Conservation (phyloP, 176 grass and related monocot genomes). For the Triticum dicoccoides region DNA sequence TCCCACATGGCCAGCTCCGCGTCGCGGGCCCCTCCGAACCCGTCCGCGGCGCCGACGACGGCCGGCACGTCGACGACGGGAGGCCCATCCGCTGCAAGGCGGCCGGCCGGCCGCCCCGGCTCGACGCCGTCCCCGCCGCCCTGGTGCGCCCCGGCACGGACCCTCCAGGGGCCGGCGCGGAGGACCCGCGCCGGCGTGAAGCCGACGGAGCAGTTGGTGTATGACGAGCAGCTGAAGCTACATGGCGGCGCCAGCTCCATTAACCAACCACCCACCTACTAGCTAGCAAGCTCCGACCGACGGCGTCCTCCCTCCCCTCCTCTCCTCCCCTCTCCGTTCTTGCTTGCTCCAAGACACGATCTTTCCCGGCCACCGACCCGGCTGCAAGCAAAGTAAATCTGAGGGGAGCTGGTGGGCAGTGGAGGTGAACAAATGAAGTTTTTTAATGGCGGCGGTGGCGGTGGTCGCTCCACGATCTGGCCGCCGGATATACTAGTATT, state of each 20-base stretch:
- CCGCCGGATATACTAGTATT: background rate
- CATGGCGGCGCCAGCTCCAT: conserved; percentile 34
- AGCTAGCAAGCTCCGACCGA: background rate
- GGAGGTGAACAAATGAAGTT: background rate
- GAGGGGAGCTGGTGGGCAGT: background rate
- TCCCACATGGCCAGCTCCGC: conserved; percentile 83
- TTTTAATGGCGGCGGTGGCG: background rate
- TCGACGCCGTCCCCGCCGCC: conserved; percentile 18
- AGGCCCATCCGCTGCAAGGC: conserved; percentile 41
- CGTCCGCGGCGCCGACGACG: background rate
- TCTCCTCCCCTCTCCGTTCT: too few relatives aligned
- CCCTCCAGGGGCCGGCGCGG: conserved; percentile 1
- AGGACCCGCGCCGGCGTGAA: background rate
- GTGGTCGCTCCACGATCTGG: background rate
- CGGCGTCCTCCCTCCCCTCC: background rate
- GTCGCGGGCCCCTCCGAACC: conserved; percentile 32
- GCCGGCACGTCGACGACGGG: conserved; percentile 38
- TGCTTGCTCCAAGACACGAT: background rate
- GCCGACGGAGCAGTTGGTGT: conserved; percentile 37
- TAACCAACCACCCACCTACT: background rate
- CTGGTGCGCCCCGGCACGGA: conserved; percentile 28
- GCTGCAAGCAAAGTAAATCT: background rate
- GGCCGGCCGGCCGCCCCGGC: background rate
- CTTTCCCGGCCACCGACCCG: background rate
- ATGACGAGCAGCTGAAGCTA: conserved; percentile 14